Conservation (phyloP, 1,284 basidiomycete genomes). For the Naganishia cerealis region DNA sequence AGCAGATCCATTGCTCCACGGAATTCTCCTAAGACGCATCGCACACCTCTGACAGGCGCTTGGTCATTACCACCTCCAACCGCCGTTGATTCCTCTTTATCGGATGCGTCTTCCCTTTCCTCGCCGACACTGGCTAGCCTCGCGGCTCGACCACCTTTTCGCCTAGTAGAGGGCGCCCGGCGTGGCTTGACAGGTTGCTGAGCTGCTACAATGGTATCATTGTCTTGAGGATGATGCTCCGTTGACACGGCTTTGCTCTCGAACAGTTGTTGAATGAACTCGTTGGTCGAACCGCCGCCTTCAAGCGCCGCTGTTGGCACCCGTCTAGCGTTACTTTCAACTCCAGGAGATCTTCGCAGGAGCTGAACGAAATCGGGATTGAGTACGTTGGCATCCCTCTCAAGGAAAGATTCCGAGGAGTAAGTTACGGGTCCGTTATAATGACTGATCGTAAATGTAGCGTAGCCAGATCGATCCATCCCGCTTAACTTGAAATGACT, state of each 20-base stretch:
- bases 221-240: slow-evolving; percentile 82
- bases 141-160: slow-evolving; percentile 58
- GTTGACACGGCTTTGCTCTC: slow-evolving; percentile 82
- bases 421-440: slow-evolving; percentile 90
- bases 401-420: slow-evolving; percentile 82
- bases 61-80: slow-evolving; percentile 50
- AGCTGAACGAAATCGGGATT: slow-evolving; percentile 91
- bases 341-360: slow-evolving; percentile 63
- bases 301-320: slow-evolving; percentile 33
- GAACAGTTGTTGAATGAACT: slow-evolving; percentile 89
- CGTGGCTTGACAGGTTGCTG: slow-evolving; percentile 91
- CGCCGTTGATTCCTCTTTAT: slow-evolving; percentile 56
- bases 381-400: slow-evolving; percentile 82
- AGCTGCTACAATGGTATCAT: slow-evolving; percentile 89
- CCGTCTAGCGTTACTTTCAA: slow-evolving; percentile 21
- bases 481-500: slow-evolving; percentile 79
- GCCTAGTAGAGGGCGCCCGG: slow-evolving; percentile 81
- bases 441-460: slow-evolving; percentile 88
- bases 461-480: slow-evolving; percentile 73
- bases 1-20: slow-evolving; percentile 76
- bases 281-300: slow-evolving; percentile 70
- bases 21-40: slow-evolving; percentile 86
- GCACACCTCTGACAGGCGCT: slow-evolving; percentile 51
- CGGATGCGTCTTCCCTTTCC: slow-evolving; percentile 60
- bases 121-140: slow-evolving; percentile 61